Percentiles rank a stretch among this genome's conserved stretches.
Evolutionary conservation across 495 filamentous ascomycete species (phyloP).

Genomic region (Hyaloscypha variabilis): DNA sequence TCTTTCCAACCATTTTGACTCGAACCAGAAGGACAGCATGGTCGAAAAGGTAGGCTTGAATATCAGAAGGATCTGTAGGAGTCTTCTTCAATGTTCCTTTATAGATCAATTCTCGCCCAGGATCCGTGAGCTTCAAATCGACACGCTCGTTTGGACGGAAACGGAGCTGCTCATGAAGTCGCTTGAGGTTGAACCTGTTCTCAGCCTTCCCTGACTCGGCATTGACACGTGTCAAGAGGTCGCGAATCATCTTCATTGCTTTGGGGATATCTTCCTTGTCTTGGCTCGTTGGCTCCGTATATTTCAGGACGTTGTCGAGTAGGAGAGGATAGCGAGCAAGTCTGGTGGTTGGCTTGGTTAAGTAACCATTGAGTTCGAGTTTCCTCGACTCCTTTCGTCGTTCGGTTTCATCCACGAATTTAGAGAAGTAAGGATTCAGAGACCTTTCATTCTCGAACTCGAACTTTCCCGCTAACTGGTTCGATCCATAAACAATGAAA

Average conservation of each 20-base stretch:
- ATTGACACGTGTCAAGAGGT: constrained; percentile 87
- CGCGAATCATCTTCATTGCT: constrained; percentile 81
- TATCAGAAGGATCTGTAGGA: constrained; percentile 83
- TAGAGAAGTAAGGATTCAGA: constrained; percentile 80
- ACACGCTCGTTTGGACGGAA: constrained; percentile 87
- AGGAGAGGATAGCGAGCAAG: constrained; percentile 93
- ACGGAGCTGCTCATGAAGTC: constrained; percentile 85
- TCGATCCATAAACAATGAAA: constrained; percentile 96
- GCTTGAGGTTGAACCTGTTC: constrained; percentile 95
- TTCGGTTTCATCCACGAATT: constrained; percentile 97
- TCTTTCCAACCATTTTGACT: constrained; percentile 87
- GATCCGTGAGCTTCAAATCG: constrained; percentile 93
- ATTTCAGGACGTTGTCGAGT: constrained; percentile 88
- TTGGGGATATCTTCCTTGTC: constrained; percentile 91
- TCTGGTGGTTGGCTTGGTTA: constrained; percentile 97
- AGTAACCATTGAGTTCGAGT: constrained; percentile 94
- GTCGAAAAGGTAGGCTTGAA: constrained; percentile 93
- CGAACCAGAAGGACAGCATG: constrained; percentile 90
- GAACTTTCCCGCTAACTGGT: constrained; percentile 94
- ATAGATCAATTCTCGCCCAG: constrained; percentile 87
- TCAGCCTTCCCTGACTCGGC: constrained; percentile 94
- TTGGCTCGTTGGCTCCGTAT: constrained; percentile 81
- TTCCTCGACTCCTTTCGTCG: constrained; percentile 95
- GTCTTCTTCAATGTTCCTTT: constrained; percentile 93
- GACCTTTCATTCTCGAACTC: constrained; percentile 97